Base-by-base conservation (phyloP, 176 grass and related monocot species). In the Eleusine indica region DNA sequence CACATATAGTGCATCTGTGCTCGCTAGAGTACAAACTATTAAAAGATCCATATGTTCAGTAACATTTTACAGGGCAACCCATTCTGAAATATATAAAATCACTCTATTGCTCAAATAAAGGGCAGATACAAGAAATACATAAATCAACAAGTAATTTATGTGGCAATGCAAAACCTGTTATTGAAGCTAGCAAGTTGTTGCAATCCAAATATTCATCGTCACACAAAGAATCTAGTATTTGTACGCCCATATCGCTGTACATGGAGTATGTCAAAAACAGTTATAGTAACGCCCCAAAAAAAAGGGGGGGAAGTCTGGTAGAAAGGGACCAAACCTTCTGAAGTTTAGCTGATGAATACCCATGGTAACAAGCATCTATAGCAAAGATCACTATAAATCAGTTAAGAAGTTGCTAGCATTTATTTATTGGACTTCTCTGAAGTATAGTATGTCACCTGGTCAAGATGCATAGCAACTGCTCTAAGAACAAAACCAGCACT, bases 331-430 rank as follows among this genome's bases (percentile, higher is more conserved):
- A 89, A 56, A 95, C 96, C 92, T 98, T 68, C 87, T 78, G 68
- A 98, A 95, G 86, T 98, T 98, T 53, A 98, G 80, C 83, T 98
- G 82, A 90, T 93, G 89, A 66, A 98, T 91, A 32, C 91, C 95
- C 87, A 98, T 85, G 74, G 82, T 81, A 66, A 86, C 25, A 88
- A 98, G 95, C 86, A 98, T 93, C 95, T 98, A 62, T 35, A 56
- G 6, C 40, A 86, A 90, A n/a, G 39, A 76, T 7, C 65, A 84
- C 21, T 57, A 71, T 7, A 60, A 85, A 32, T 87, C 66, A 85
- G 29, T 86, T 78, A 41, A 76, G 13, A 78, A 85, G 46, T 80
- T 75, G 68, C 39, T 83, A 41, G 7, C 44, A 89, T 82, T 64
- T 67, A 83, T 32, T 82, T 70, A 11, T 11, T 80, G 28, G 38